These are phyloP conservation scores for Tetragonia tetragonoides DNA, from an alignment of 148 eudicot genomes.

Conservation along the genomic window DNA sequence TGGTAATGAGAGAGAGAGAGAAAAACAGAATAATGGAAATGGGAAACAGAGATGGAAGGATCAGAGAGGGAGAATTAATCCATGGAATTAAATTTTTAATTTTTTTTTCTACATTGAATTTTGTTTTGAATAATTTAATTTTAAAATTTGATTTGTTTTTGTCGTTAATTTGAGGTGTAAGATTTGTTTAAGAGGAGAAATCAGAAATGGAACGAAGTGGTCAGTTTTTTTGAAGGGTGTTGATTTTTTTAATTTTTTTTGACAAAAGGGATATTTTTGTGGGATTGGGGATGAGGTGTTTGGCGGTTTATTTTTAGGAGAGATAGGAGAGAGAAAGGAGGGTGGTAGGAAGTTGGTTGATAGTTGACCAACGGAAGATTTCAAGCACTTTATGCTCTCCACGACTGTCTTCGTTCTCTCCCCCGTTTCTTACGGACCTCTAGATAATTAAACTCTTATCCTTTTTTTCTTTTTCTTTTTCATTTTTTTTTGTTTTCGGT, in stretches of 20 bases:
- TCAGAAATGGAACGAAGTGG: slow-evolving; percentile 20
- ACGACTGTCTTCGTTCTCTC: background rate
- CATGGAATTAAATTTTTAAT: background rate
- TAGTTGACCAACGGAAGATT: background rate
- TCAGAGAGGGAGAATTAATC: slow-evolving; percentile 16
- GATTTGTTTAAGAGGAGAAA: background rate
- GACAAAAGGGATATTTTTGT: background rate
- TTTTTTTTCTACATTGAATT: background rate
- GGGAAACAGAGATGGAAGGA: slow-evolving; percentile 25
- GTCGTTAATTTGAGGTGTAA: background rate
- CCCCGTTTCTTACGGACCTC: slow-evolving; percentile 4
- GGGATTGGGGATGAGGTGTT: background rate
- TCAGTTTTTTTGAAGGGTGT: background rate
- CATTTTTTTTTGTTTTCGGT: background rate
- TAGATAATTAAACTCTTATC: background rate
- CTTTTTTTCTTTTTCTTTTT: too few relatives aligned
- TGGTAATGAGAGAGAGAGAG: slow-evolving; percentile 1
- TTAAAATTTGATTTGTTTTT: background rate
- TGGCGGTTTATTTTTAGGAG: slow-evolving; percentile 13
- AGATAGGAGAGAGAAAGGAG: background rate
- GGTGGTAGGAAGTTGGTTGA: slow-evolving; percentile 2
- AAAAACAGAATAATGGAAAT: background rate
- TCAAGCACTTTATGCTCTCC: slow-evolving; percentile 20
- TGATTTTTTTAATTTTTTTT: background rate
- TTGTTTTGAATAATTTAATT: background rate